Evolutionary conservation across 306 rosid species (phyloP).

Genomic region (Fragaria iinumae): DNA sequence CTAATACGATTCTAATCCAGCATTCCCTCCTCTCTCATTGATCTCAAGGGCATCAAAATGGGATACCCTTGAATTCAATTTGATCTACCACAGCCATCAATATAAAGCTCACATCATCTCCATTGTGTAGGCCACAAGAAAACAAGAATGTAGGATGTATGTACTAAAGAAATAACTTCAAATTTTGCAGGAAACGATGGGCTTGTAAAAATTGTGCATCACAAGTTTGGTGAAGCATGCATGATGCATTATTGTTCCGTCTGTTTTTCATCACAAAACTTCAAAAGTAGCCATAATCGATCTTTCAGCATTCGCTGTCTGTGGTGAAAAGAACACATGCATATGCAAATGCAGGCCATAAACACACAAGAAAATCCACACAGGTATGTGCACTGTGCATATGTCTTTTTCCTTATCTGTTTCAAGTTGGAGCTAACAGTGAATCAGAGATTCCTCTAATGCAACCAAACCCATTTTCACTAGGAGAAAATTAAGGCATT

Average conservation of each 20-base stretch:
- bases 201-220: slow-evolving; percentile 12
- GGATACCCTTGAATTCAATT: background rate
- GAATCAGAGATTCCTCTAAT: background rate
- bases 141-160: slow-evolving; percentile 33
- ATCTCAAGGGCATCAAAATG: slow-evolving; percentile 9
- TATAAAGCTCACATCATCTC: background rate
- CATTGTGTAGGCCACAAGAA: slow-evolving; percentile 26
- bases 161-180: background rate
- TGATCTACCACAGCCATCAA: slow-evolving; percentile 28
- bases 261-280: background rate
- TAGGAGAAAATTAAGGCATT: background rate
- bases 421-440: slow-evolving; percentile 1
- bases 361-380: background rate
- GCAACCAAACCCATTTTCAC: background rate
- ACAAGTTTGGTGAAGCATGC: slow-evolving; percentile 4
- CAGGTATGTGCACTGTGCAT: background rate
- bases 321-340: background rate
- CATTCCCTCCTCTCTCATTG: slow-evolving; percentile 1
- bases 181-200: background rate
- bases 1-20: background rate
- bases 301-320: background rate
- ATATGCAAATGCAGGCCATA: slow-evolving; percentile 17
- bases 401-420: background rate
- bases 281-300: background rate
- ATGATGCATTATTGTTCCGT: slow-evolving; percentile 5